Evolutionary conservation across 495 filamentous ascomycete species (phyloP).

Genomic region (Aspergillus nidulans): DNA sequence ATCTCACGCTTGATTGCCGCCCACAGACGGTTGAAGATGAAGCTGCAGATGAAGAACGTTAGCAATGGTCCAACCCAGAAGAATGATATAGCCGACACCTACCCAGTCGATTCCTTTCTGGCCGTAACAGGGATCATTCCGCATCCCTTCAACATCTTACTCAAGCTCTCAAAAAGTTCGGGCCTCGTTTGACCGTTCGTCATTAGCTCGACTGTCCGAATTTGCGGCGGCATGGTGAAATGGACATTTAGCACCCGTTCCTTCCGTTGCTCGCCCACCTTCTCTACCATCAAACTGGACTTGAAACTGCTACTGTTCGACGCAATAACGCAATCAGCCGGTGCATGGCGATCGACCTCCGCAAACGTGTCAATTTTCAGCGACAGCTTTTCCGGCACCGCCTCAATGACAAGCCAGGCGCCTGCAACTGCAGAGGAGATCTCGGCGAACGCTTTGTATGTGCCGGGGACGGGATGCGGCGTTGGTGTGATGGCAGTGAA

Average conservation of each 20-base stretch:
- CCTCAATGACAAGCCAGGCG: conserved; percentile 47
- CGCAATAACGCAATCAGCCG: conserved; percentile 43
- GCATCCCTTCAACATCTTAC: conserved; percentile 33
- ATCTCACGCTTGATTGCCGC: conserved; percentile 53
- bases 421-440: conserved; percentile 20
- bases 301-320: conserved; percentile 36
- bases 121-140: conserved; percentile 35
- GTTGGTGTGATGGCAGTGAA: conserved; percentile 16
- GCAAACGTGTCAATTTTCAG: conserved; percentile 45
- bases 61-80: background rate
- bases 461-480: conserved; percentile 3
- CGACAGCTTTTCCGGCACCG: conserved; percentile 46
- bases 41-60: conserved; percentile 14
- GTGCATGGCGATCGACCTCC: conserved; percentile 37
- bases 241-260: conserved; percentile 43
- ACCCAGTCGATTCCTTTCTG: conserved; percentile 47
- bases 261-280: conserved; percentile 14
- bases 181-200: conserved; percentile 46
- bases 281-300: conserved; percentile 25
- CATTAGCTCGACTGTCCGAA: conserved; percentile 52
- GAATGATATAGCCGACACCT: background rate
- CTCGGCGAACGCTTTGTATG: conserved; percentile 21
- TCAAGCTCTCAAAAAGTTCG: conserved; percentile 41
- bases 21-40: conserved; percentile 58
- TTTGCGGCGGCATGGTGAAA: conserved; percentile 49